Evolutionary conservation across 306 rosid genomes (phyloP), one percentile per base, ranked within the genome.

Genomic region (Calophaca sinica): DNA sequence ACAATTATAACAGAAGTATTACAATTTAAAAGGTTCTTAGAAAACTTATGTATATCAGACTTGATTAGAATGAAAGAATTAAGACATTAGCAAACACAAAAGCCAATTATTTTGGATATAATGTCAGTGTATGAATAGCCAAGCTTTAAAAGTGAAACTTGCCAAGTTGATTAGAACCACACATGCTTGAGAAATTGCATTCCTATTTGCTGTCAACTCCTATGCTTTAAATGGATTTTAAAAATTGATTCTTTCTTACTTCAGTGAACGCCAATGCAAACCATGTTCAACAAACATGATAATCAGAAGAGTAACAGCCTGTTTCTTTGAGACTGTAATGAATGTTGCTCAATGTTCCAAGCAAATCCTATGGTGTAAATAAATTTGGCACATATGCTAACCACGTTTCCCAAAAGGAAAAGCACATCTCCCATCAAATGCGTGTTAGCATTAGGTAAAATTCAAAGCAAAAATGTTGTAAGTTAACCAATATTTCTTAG

Each of bases 101-200:
- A 62, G 39, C 38, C 54, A 39, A 69, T 10, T 1, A 10, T 29
- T 63, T 36, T 12, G 53, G 57, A 71, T 60, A 70, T 52, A 6
- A 44, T 44, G 51, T 12, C 63, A 39, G 53, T 11, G 7, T 20
- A 39, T 14, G 61, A 58, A 73, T 13, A 36, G 46, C 20, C 31
- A 9, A 50, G 53, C 54, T 65, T 58, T 32, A 33, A 64, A 75
- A 15, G 55, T 11, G 46, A 64, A 48, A 38, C 44, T 65, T 15
- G 58, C 70, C 2, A 48, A 45, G 63, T 20, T 54, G 67, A 59
- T 64, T 49, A 26, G 70, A 81, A 71, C 14, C 15, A 59, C 44
- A 68, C 28, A 52, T 9, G 13, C 78, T 35, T 61, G 55, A 58
- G 50, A 79, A 79, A 54, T 69, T 62, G 44, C 38, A 13, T 70